phyloP scores from a whole-genome alignment of 2,329 filamentous ascomycete species.

The Fusarium guadeloupense region DNA sequence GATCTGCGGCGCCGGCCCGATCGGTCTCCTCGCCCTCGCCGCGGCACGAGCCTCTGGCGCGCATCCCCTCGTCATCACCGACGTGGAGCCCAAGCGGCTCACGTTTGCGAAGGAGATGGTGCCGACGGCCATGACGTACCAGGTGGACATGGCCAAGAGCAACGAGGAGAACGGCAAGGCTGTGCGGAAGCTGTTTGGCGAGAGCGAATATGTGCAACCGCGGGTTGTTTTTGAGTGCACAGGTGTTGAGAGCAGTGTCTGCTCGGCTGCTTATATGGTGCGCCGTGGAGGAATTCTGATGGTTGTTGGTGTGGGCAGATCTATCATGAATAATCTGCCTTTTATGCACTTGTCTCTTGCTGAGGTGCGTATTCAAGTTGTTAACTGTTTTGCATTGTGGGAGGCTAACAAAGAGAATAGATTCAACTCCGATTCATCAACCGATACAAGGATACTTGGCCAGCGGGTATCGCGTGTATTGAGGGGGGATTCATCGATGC shows the following conservation, averaged over 20 bases:
- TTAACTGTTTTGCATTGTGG: neutral
- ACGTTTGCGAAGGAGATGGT: conserved; percentile 67
- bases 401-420: conserved; percentile 15
- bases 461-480: conserved; percentile 69
- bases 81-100: conserved; percentile 65
- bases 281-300: conserved; percentile 68
- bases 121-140: conserved; percentile 63
- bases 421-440: conserved; percentile 77
- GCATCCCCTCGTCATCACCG: conserved; percentile 70
- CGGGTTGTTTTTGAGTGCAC: conserved; percentile 72
- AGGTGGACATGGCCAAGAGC: conserved; percentile 56
- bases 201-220: conserved; percentile 65
- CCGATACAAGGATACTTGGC: conserved; percentile 75
- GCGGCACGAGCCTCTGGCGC: conserved; percentile 69
- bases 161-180: conserved; percentile 60
- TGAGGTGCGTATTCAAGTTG: conserved; percentile 53
- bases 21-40: conserved; percentile 67
- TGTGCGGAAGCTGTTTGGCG: conserved; percentile 64
- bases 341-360: conserved; percentile 73
- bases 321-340: conserved; percentile 71
- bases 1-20: conserved; percentile 71
- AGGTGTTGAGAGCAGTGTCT: conserved; percentile 70
- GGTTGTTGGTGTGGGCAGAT: conserved; percentile 70
- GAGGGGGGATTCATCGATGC: conserved; percentile 68
- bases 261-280: conserved; percentile 65